phyloP scores from a whole-genome alignment of 768 basidiomycete genomes.

The Hebeloma cylindrosporum region DNA sequence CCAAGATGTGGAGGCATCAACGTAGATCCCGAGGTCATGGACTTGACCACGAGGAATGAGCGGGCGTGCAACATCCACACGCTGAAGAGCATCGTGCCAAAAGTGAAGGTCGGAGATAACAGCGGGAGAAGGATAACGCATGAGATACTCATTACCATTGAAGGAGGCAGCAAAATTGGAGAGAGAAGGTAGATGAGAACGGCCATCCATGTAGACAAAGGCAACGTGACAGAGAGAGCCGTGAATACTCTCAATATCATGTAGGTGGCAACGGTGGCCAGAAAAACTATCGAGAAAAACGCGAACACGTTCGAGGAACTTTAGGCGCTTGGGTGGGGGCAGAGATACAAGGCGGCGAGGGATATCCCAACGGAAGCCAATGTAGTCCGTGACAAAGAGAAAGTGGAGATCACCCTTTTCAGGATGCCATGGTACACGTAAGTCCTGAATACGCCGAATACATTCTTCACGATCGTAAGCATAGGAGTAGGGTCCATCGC shows the following conservation, averaged over 20 bases:
- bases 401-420: slow-evolving; percentile 27
- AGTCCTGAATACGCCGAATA: slow-evolving; percentile 18
- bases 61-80: slow-evolving; percentile 1
- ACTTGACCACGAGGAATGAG: slow-evolving; percentile 13
- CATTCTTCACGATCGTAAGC: slow-evolving; percentile 19
- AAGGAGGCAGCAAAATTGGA: slow-evolving; percentile 24
- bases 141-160: slow-evolving; percentile 14
- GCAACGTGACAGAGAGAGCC: slow-evolving; percentile 33
- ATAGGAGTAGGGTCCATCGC: slow-evolving; percentile 16
- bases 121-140: slow-evolving; percentile 15
- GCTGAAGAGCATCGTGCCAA: slow-evolving; percentile 24
- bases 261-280: slow-evolving; percentile 9
- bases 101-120: slow-evolving; percentile 28
- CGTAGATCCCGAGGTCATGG: slow-evolving; percentile 26
- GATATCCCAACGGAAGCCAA: slow-evolving; percentile 37
- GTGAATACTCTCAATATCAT: slow-evolving; percentile 26
- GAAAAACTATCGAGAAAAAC: slow-evolving; percentile 12
- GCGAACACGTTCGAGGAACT: slow-evolving; percentile 22
- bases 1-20: slow-evolving; percentile 30
- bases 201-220: slow-evolving; percentile 27
- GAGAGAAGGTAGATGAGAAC: slow-evolving; percentile 23
- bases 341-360: slow-evolving; percentile 23
- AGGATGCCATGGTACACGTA: slow-evolving; percentile 29
- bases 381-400: slow-evolving; percentile 20
- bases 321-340: slow-evolving; percentile 27